Base-by-base conservation (phyloP, 2,329 filamentous ascomycete species). In the Aaosphaeria arxii region DNA sequence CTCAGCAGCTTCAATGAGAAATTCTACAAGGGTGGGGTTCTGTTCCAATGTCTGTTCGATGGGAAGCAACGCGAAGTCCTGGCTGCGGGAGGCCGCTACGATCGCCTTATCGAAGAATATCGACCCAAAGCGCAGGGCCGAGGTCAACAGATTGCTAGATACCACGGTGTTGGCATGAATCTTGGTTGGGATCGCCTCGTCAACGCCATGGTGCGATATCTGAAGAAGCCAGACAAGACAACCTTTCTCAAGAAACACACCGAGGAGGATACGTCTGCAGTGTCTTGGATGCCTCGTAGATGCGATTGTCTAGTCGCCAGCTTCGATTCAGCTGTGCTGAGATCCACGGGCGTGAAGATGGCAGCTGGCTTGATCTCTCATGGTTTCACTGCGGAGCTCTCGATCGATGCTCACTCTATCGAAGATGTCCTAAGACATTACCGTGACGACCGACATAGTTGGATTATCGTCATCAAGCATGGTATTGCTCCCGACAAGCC, bases 21-120 rank as follows among this genome's bases (percentile, higher is more conserved):
- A 48, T 96, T 97, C 66, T 99, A 94, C 69, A 77, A 82, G 13
- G 66, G 67, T 1, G 91, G 91, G 6, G 77, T 97, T 30, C 76
- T 97, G 40, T 97, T 99, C 66, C 89, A 95, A 52, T 96, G 91
- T 61, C 74, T 96, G 2, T 90, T 91, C 54, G 92, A 97, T 66
- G 85, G 82, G 52, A 95, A 90, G 66, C 82, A 86, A 52, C 75
- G 77, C 58, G 87, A 94, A 57, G 89, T 97, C 0, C 90, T 97
- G 62, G 94, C 92, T 5, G 94, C 91, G 31, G 94, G 95, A 44
- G 94, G 94, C 2, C 84, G 94, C 43, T 99, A 99, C 66, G 95
- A 99, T 66, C 84, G 84, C 42, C 75, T 99, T 17, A 92, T 99
- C 55, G 85, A 85, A 64, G 88, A 95, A 51, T 88, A 95, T 62